phyloP scores from a whole-genome alignment of 129 eudicot genomes.

The Flaveria linearis region DNA sequence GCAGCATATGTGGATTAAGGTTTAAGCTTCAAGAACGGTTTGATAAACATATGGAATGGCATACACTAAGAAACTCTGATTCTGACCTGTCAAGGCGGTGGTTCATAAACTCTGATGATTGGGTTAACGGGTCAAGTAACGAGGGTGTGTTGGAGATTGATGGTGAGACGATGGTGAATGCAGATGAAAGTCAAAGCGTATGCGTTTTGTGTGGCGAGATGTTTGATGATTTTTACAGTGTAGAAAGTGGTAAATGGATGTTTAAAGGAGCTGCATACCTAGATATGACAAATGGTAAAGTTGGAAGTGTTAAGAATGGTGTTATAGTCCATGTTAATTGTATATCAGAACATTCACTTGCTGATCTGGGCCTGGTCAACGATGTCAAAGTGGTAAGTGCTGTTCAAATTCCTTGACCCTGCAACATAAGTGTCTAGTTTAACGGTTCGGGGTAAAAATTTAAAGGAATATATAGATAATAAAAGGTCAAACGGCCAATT shows the following conservation, averaged over 20 bases:
- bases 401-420: background rate
- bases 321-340: conserved; percentile 71
- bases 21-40: conserved; percentile 59
- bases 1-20: conserved; percentile 67
- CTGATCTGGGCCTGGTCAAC: conserved; percentile 52
- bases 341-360: conserved; percentile 50
- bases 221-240: conserved; percentile 70
- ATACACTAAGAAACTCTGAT: conserved; percentile 40
- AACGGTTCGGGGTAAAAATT: too few species aligned
- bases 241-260: conserved; percentile 75
- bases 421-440: background rate
- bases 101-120: conserved; percentile 51
- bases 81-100: conserved; percentile 55
- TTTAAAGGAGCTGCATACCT: conserved; percentile 72
- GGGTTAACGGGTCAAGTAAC: conserved; percentile 49
- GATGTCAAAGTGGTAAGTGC: conserved; percentile 56
- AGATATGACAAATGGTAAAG: conserved; percentile 26
- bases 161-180: conserved; percentile 70
- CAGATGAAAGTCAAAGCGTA: conserved; percentile 80
- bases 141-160: conserved; percentile 35
- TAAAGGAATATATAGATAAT: too few species aligned
- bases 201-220: conserved; percentile 87
- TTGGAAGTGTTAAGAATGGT: conserved; percentile 36
- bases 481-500: too few species aligned
- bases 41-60: conserved; percentile 89